Conservation (phyloP, 164 flowering plant genomes). For the Akebia trifoliata region DNA sequence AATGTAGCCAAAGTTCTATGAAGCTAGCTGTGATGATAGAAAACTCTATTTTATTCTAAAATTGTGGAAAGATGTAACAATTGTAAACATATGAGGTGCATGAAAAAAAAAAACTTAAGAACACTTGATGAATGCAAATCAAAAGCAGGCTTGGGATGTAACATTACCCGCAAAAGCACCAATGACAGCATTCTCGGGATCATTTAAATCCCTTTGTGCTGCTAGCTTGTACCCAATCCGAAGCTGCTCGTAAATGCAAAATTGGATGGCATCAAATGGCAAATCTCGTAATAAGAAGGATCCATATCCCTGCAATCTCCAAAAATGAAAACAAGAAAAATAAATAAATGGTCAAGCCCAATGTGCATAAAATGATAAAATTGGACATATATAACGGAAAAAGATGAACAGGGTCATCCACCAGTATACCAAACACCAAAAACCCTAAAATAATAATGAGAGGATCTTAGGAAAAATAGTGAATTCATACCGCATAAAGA, state of each 20-base stretch:
- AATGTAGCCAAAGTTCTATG: not conserved
- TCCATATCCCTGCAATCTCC: conserved; percentile 69
- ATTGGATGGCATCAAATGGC: conserved; percentile 97
- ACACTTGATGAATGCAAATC: not conserved
- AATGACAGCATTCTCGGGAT: conserved; percentile 84
- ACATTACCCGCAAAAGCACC: conserved; percentile 93
- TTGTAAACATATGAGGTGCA: not conserved
- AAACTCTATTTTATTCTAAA: not conserved
- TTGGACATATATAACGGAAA: too few relatives aligned
- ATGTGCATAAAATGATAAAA: too few relatives aligned
- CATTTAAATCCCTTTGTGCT: conserved; percentile 72
- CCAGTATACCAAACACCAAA: not conserved
- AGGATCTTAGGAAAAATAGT: not conserved
- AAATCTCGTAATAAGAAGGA: conserved; percentile 90
- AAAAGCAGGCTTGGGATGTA: not conserved
- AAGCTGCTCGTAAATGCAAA: conserved; percentile 96
- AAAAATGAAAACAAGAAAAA: conserved; percentile 3
- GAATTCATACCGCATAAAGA: conserved; percentile 69
- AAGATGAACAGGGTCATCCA: not conserved
- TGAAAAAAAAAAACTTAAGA: not conserved
- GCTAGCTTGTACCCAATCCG: conserved; percentile 83
- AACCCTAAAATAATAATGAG: not conserved
- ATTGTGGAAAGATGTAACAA: not conserved
- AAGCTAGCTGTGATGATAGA: not conserved
- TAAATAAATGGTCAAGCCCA: not conserved